Percentiles rank a stretch among this genome's conserved stretches.
phyloP scores from a whole-genome alignment of 2,329 filamentous ascomycete species.

The Fusarium globosum region DNA sequence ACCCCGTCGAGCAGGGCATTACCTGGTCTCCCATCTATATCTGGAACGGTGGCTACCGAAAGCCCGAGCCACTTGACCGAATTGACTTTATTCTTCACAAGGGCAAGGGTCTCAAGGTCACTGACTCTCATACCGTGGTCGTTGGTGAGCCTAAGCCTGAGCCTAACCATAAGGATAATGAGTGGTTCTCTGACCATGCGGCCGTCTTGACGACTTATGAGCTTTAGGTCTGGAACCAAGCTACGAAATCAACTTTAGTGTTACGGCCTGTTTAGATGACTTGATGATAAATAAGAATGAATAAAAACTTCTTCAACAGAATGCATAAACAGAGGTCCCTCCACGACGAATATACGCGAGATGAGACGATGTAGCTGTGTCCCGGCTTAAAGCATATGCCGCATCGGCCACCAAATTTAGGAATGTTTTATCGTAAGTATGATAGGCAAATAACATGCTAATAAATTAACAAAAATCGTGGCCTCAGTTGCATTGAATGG shows the following conservation, averaged over 20 bases:
- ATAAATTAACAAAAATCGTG: background rate
- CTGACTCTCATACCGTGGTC: constrained; percentile 47
- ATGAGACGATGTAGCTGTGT: background rate
- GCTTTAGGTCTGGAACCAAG: constrained; percentile 19
- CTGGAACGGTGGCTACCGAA: constrained; percentile 46
- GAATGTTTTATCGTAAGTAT: no score
- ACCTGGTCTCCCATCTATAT: constrained; percentile 57
- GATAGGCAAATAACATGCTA: accelerated
- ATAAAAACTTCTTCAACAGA: background rate
- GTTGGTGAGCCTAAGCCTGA: constrained; percentile 49
- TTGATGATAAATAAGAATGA: constrained; percentile 10
- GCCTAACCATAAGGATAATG: constrained; percentile 52
- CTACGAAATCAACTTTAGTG: background rate
- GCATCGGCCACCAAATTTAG: accelerated
- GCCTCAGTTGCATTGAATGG: accelerated
- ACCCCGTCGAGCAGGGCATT: constrained; percentile 50
- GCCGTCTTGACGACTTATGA: constrained; percentile 48
- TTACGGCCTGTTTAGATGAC: constrained; percentile 12
- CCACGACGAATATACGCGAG: background rate
- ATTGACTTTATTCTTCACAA: constrained; percentile 58
- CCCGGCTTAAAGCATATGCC: background rate
- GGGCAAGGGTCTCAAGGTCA: constrained; percentile 46
- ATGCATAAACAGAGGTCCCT: background rate
- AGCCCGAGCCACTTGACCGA: constrained; percentile 55
- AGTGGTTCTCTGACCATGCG: constrained; percentile 57